Base-by-base conservation (phyloP, 1,139 yeast genomes). In the Pichia sp. region DNA sequence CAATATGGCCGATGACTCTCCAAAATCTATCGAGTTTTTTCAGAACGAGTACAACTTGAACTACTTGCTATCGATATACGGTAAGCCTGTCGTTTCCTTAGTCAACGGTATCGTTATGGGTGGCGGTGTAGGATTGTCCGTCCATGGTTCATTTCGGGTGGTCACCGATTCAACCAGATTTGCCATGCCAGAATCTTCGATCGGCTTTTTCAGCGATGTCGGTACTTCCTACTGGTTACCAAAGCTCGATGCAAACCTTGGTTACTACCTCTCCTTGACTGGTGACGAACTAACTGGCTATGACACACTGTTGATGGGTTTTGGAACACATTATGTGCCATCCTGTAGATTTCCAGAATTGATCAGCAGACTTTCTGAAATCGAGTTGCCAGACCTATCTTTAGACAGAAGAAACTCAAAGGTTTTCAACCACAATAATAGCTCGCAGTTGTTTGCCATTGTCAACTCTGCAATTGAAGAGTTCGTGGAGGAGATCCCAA, bases 111-210 rank as follows among this genome's bases (percentile, higher is more conserved):
- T 93, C 65, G 90, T 95, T 42, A 90, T 93, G 97, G 99, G 99
- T 55, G 99, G 99, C 53, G 99, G 99, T 63, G 96, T 90, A 46
- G 99, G 99, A 3, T 75, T 93, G 54, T 79, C 93, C 0, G 85
- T 89, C 46, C 98, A 95, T 71, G 87, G 92, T n/a, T 95, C 97
- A 2, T 92, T 92, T 76, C 81, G 99, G 67, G 76, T 93, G 50
- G 95, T 95, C 11, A 89, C 97, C 42, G 98, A 93, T 66, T 80
- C 81, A 65, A 92, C 98, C 19, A 79, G 85, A 67, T 81, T 92
- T 72, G 96, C 98, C 58, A 95, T 93, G 99, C 99, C 99, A 5
- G 99, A 93, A 71, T 87, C 95, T 78, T 93, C 89, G 64, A 93
- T 95, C 69, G 99, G 99, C 0, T 90, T 92, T 70, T 88, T 89